Percentiles rank a stretch among this genome's conserved stretches.
These are phyloP conservation scores for Tanacetum coccineum DNA, from an alignment of 129 eudicot species.

Conservation along the genomic window DNA sequence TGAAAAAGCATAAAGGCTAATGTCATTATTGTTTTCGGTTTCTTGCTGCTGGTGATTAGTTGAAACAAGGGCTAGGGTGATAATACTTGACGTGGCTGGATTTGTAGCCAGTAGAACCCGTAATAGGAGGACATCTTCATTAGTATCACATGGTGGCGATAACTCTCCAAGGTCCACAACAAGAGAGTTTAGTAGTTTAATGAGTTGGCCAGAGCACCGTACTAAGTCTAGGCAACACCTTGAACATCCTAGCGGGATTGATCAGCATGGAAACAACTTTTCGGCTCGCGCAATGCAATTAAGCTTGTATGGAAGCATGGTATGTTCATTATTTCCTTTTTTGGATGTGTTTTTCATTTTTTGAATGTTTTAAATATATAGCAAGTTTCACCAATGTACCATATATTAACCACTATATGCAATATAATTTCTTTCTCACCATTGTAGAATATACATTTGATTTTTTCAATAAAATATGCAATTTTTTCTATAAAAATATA, in stretches of 20 bases:
- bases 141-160: conserved; percentile 40
- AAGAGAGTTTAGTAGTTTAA: conserved; percentile 55
- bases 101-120: conserved; percentile 43
- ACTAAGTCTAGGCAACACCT: conserved; percentile 28
- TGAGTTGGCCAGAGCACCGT: conserved; percentile 76
- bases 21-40: neutral
- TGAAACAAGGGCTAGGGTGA: conserved; percentile 75
- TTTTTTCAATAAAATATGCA: too few relatives aligned
- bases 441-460: too few relatives aligned
- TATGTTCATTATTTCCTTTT: conserved; percentile 21
- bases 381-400: too few relatives aligned
- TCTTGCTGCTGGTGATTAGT: conserved; percentile 24
- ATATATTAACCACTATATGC: too few relatives aligned
- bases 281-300: conserved; percentile 79
- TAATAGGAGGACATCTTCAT: conserved; percentile 62
- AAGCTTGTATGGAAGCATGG: conserved; percentile 84
- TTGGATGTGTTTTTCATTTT: neutral
- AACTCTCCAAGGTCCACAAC: conserved; percentile 38
- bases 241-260: conserved; percentile 25
- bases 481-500: neutral
- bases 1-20: neutral
- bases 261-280: conserved; percentile 35
- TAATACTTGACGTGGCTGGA: conserved; percentile 58
- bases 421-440: too few relatives aligned
- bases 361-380: too few relatives aligned